Evolutionary conservation across 495 filamentous ascomycete species (phyloP), one percentile per base, ranked within the genome.

Genomic region (Glutinoglossum americanum): DNA sequence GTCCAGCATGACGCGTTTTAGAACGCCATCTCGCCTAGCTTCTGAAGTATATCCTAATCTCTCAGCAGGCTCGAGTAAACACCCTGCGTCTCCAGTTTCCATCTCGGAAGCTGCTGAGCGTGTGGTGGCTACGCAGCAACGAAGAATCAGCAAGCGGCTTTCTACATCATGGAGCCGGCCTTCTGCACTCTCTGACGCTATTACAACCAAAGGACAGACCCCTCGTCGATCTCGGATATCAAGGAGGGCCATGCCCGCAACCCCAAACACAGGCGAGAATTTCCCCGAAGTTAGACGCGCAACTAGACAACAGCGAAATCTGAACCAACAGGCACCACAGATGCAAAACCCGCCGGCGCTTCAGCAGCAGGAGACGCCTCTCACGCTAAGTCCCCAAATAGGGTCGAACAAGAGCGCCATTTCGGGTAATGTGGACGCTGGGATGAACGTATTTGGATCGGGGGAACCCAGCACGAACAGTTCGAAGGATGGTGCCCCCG

Each of bases 41-140:
- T 62, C 63, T n/a, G 41, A 45, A 13, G 54, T 37, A 30, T 17
- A 49, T 1, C 28, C 49, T 48, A 55, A 45, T 33, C 28, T 26
- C 26, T 63, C 62, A 21, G 9, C 54, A 21, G 65, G 62, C 30
- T 62, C 64, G 51, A 71, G 71, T 55, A 73, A 72, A 60, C 76
- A 79, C 51, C 71, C 75, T 25, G 72, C 75, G 10, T 79, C 79
- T 17, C 80, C 80, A 25, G 71, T 76, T 11, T 79, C 80, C 2
- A 75, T 80, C 37, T 69, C 73, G 15, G 81, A 85, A 64, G 68
- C 77, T 48, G 78, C 73, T 30, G 76, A 78, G 44, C 35, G 39
- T 13, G 26, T 49, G n/a, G n/a, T 49, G 25, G 28, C 53, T 25
- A 19, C n/a, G 30, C 30, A 33, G 21, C 53, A 35, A 55, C 53